Evolutionary conservation across 1,284 basidiomycete species (phyloP).

Genomic region (Takashimella tepidaria): DNA sequence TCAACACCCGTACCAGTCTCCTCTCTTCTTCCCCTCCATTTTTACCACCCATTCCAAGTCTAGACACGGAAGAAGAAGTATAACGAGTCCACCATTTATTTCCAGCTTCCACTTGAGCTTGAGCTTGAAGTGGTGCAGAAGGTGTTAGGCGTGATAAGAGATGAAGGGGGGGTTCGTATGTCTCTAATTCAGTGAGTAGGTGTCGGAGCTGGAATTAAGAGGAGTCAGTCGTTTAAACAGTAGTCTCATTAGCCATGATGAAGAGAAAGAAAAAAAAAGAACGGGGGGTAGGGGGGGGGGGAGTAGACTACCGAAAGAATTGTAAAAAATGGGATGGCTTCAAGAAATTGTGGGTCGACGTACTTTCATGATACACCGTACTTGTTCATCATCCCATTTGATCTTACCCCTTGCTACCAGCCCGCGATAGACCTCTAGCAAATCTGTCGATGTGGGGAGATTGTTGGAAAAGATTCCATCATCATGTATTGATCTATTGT

Average conservation of each 20-base stretch:
- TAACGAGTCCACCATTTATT: constrained; percentile 15
- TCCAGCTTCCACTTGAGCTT: too few species aligned
- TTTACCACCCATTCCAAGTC: not conserved
- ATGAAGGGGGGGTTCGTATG: constrained; percentile 43
- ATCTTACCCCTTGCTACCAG: constrained; percentile 55
- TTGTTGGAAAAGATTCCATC: too few species aligned
- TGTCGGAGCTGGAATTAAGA: constrained; percentile 35
- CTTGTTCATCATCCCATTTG: constrained; percentile 60
- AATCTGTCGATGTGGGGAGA: constrained; percentile 39
- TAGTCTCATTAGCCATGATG: too few species aligned
- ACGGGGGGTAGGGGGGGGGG: not conserved
- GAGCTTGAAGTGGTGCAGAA: constrained; percentile 23
- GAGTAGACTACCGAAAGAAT: not conserved
- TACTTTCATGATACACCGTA: constrained; percentile 61
- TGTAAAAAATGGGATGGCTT: not conserved
- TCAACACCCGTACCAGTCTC: constrained; percentile 54
- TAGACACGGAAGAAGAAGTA: too few species aligned
- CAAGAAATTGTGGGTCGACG: constrained; percentile 12
- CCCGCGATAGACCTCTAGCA: constrained; percentile 53
- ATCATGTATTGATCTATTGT: too few species aligned
- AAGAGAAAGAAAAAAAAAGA: too few species aligned
- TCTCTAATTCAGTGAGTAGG: constrained; percentile 32
- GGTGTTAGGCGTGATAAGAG: constrained; percentile 39
- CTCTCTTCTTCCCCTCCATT: constrained; percentile 14
- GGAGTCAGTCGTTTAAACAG: not conserved